phyloP scores from a whole-genome alignment of 2,329 filamentous ascomycete species.

The Calonectria fujianensis region DNA sequence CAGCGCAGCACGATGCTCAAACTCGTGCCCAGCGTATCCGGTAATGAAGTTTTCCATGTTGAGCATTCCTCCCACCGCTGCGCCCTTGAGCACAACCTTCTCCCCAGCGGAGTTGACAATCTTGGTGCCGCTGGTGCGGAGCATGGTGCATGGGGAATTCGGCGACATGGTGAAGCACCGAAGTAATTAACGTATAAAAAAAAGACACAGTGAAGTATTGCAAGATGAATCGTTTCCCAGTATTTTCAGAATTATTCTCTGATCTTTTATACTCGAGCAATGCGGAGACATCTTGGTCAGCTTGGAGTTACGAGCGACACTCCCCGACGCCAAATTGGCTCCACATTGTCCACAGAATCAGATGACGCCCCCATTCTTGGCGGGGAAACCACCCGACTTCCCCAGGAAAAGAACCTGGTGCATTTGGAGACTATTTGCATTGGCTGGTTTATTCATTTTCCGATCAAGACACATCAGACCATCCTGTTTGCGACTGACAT shows the following conservation, averaged over 20 bases:
- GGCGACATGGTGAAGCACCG: conserved; percentile 10
- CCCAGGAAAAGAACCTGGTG: background rate
- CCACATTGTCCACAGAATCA: conserved; percentile 14
- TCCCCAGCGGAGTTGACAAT: conserved; percentile 68
- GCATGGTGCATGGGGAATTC: conserved; percentile 53
- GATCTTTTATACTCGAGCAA: conserved; percentile 15
- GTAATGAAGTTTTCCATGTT: conserved; percentile 79
- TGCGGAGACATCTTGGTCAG: conserved; percentile 19
- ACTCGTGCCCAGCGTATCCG: conserved; percentile 76
- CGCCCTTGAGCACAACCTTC: conserved; percentile 65
- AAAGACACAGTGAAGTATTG: background rate
- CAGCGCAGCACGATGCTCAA: conserved; percentile 69
- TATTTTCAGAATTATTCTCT: background rate
- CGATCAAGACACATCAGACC: background rate
- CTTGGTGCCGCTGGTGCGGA: conserved; percentile 56
- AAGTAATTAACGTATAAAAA: background rate
- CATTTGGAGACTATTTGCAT: background rate
- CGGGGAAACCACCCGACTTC: background rate
- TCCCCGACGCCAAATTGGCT: conserved; percentile 45
- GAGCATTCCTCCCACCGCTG: conserved; percentile 58
- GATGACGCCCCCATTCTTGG: conserved; percentile 7
- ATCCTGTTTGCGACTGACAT: background rate
- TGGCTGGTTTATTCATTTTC: background rate
- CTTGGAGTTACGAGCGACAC: conserved; percentile 46
- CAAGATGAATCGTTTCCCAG: background rate